Base-by-base conservation (phyloP, 2,329 filamentous ascomycete genomes). In the Ambrosiella beaveri region DNA sequence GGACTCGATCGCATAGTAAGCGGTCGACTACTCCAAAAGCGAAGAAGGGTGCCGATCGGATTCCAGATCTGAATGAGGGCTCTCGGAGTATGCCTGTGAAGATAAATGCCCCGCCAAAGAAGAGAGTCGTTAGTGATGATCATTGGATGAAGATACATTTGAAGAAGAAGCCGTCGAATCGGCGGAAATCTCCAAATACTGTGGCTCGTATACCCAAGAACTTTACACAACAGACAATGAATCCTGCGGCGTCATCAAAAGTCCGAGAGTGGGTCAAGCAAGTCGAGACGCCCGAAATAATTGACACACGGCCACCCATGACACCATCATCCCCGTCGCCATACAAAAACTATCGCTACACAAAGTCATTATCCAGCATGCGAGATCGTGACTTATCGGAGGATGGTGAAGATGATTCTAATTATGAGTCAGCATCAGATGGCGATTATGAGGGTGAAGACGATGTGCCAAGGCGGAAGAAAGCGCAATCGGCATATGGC, bases 81-180 rank as follows among this genome's bases (percentile, higher is more conserved):
- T 61, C 27, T 56, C 58, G 51, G 59, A 63, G 51, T 59, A 63
- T 50, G 60, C 61, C 38, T 68, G 70, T 54, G 61, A 66, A 56
- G 62, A 66, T 47, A 65, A 68, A 81, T 56, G 69, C 75, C 54
- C 80, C 87, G 51, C 91, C 91, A 13, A 89, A 88, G 71, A 96
- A 95, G 75, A 81, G 90, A 62, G 88, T 97, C 57, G 81, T 96
- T 61, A 96, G 90, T 68, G 91, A 97, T 71, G 85, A 86, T 57
- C 87, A 95, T 71, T 97, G 91, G 86, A 81, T 81, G 70, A 83
- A 81, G 61, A 69, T 71, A 68, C 78, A 76, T 61, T 76, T 74
- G 60, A 77, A 75, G 61, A 75, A 73, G 60, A 75, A 68, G 59
- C 70, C 75, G 7, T 68, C 62, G 13, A 53, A 59, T 40, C 58